Conservation (phyloP, 768 basidiomycete genomes). For the Termitomyces sp. region DNA sequence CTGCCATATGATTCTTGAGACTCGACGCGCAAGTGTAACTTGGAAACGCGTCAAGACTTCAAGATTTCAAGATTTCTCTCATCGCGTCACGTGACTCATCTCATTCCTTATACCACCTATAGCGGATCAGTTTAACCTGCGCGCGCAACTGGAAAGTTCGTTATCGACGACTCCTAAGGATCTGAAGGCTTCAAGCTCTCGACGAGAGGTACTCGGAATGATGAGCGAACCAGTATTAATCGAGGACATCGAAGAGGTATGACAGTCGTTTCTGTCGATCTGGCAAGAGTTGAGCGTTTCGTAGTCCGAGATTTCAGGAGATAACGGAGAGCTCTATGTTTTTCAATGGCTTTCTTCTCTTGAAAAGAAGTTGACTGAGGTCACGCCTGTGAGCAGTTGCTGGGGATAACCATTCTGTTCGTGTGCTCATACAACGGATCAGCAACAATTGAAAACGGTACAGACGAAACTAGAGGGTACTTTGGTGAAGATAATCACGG, state of each 20-base stretch:
- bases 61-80: too few species aligned
- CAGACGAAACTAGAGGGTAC: conserved; percentile 59
- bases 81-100: not conserved
- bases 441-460: conserved; percentile 64
- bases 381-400: conserved; percentile 43
- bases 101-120: too few species aligned
- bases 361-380: conserved; percentile 49
- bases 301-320: conserved; percentile 63
- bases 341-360: conserved; percentile 77
- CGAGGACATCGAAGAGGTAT: conserved; percentile 26
- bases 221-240: conserved; percentile 12
- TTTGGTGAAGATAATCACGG: conserved; percentile 63
- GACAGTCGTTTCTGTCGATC: not conserved
- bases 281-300: conserved; percentile 2
- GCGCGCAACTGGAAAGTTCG: not conserved
- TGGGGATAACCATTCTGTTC: not conserved
- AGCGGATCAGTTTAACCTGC: not conserved
- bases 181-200: not conserved
- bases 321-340: conserved; percentile 77
- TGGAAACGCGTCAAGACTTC: too few species aligned
- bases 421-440: conserved; percentile 8
- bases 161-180: too few species aligned
- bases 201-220: not conserved
- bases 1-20: too few species aligned
- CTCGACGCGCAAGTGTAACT: too few species aligned